Percentiles rank a stretch among this genome's conserved stretches.
Conservation (phyloP, 768 basidiomycete genomes). For the Leucocoprinus leucothites region DNA sequence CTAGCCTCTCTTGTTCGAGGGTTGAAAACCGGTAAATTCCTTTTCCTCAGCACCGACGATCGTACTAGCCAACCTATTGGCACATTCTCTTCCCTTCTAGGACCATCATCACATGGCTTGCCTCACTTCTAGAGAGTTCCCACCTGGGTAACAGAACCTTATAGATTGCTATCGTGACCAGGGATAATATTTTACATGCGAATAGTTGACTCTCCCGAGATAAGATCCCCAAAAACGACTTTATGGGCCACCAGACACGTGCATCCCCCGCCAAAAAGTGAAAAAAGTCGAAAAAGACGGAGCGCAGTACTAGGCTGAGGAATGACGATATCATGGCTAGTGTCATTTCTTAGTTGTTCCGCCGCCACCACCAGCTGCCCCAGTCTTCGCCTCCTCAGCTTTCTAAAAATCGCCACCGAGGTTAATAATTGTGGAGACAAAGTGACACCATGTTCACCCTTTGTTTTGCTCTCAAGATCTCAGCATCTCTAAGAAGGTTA, state of each 20-base stretch:
- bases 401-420: slow-evolving; percentile 32
- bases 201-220: not conserved
- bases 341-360: slow-evolving; percentile 33
- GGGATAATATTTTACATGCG: not conserved
- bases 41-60: not conserved
- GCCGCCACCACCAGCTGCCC: slow-evolving; percentile 17
- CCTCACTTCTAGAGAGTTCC: not conserved
- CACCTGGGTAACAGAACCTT: not conserved
- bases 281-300: not conserved
- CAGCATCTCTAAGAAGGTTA: slow-evolving; percentile 59
- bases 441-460: slow-evolving; percentile 46
- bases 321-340: not conserved
- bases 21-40: not conserved
- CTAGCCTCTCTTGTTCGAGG: not conserved
- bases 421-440: not conserved
- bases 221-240: not conserved
- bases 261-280: not conserved
- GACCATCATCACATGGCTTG: not conserved
- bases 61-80: not conserved
- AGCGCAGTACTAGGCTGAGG: not conserved
- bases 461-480: slow-evolving; percentile 72
- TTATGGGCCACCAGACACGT: not conserved
- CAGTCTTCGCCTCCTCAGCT: slow-evolving; percentile 53
- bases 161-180: not conserved
- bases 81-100: not conserved